Evolutionary conservation across 1,284 basidiomycete genomes (phyloP), one percentile per base, ranked within the genome.

Genomic region (Fomitopsis palustris): DNA sequence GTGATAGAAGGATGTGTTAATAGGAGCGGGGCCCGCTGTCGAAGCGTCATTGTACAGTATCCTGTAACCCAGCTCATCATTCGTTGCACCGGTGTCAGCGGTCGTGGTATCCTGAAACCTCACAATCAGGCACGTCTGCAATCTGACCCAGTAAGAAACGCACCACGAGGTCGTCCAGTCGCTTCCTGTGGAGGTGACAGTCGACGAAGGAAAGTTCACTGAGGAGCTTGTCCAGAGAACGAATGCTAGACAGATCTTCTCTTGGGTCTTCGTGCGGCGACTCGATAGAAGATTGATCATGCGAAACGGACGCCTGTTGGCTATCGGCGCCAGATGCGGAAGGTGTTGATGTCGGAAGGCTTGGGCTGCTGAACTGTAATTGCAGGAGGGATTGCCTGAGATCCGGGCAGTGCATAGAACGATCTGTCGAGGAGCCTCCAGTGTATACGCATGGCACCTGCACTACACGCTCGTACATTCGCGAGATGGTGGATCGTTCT

Each of bases 11-110:
- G 53, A n/a, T 21, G 37, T 35, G 37, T 61, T 56, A 25, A 58
- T 38, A n/a, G 54, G 53, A 14, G 47, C 33, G 21, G 29, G 31
- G 16, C 23, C 38, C 38, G 38, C 9, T 8, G 55, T 49, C 31
- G 41, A 37, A 9, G 33, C 33, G 27, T 47, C 39, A 25, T 55
- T 53, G 52, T 25, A 51, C n/a, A 59, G 54, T 21, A 51, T 29
- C 27, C 37, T 54, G 43, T 56, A 62, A 14, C 61, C 61, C 35
- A 59, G 55, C 51, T 58, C 49, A 21, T 56, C 43, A 41, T 62
- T 58, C 10, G 57, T 39, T 31, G 31, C 35, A 21, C 53, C 53
- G 5, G 56, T 10, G 33, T 47, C 35, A 29, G 27, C 51, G 19
- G 52, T 47, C 38, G 53, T 56, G 6, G 51, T 17, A 25, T 62